Conservation (phyloP, 176 grass and related monocot genomes). For the Carex parvula region DNA sequence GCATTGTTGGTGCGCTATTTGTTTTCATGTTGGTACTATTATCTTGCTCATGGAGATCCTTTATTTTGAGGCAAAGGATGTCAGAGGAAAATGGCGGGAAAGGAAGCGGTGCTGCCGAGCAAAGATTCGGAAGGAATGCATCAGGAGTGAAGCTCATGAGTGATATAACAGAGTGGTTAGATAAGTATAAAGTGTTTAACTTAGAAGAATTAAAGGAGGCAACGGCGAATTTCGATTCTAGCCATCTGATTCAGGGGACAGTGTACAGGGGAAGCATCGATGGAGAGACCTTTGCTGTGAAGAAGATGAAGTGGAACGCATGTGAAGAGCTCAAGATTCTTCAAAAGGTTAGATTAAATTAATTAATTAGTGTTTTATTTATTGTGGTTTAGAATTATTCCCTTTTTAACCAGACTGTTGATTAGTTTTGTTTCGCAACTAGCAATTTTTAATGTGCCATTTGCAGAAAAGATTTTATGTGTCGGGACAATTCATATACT, state of each 20-base stretch:
- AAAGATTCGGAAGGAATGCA: constrained; percentile 24
- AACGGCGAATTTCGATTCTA: constrained; percentile 55
- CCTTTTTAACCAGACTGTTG: neutral
- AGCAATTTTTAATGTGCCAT: neutral
- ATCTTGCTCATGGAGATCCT: constrained; percentile 42
- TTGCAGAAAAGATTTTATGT: neutral
- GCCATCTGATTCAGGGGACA: constrained; percentile 62
- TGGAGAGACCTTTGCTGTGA: constrained; percentile 74
- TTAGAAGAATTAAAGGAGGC: constrained; percentile 59
- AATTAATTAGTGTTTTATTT: neutral
- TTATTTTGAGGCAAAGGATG: constrained; percentile 15
- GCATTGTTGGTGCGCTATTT: constrained; percentile 45
- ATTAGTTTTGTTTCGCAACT: neutral
- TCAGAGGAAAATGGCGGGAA: constrained; percentile 30
- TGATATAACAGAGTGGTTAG: constrained; percentile 89
- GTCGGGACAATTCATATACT: neutral
- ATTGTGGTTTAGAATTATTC: neutral
- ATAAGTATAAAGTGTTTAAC: constrained; percentile 89
- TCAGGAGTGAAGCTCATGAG: constrained; percentile 46
- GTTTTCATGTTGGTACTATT: constrained; percentile 51
- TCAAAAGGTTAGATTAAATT: constrained; percentile 56
- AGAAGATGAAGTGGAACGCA: constrained; percentile 99
- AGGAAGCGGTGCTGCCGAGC: neutral
- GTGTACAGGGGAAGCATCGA: constrained; percentile 76
- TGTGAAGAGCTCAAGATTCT: constrained; percentile 96